Evolutionary conservation across 148 eudicot species (phyloP).

Genomic region (Nyssa sinensis): DNA sequence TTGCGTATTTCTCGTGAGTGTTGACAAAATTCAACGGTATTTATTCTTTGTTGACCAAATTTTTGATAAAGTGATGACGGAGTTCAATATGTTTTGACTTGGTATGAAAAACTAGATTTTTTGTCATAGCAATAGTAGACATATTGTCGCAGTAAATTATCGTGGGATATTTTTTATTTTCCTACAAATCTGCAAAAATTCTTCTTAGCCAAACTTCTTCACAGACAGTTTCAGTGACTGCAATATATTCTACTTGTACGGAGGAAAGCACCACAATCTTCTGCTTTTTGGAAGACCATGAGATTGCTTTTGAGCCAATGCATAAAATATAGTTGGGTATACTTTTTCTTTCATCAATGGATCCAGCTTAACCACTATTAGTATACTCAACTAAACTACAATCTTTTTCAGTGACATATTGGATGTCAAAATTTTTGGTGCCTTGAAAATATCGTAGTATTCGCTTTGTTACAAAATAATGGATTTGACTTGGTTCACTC

Average conservation of each 20-base stretch:
- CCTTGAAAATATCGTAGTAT: neutral
- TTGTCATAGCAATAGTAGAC: neutral
- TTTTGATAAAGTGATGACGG: too few species aligned
- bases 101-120: too few species aligned
- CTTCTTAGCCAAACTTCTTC: conserved; percentile 8
- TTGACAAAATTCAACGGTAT: too few species aligned
- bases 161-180: neutral
- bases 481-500: neutral
- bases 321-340: neutral
- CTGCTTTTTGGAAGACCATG: conserved; percentile 3
- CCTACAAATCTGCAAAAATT: neutral
- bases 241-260: neutral
- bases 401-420: neutral
- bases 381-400: neutral
- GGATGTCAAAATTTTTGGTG: neutral
- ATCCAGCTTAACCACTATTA: conserved; percentile 5
- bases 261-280: neutral
- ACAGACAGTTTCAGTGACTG: neutral
- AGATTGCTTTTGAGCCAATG: neutral
- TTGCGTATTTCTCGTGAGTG: too few species aligned
- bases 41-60: too few species aligned
- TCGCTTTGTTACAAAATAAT: neutral
- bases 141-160: conserved; percentile 3
- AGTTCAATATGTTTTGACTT: too few species aligned
- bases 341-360: conserved; percentile 9